Base-by-base conservation (phyloP, 257 asterid species). In the Hygrophila difformis region DNA sequence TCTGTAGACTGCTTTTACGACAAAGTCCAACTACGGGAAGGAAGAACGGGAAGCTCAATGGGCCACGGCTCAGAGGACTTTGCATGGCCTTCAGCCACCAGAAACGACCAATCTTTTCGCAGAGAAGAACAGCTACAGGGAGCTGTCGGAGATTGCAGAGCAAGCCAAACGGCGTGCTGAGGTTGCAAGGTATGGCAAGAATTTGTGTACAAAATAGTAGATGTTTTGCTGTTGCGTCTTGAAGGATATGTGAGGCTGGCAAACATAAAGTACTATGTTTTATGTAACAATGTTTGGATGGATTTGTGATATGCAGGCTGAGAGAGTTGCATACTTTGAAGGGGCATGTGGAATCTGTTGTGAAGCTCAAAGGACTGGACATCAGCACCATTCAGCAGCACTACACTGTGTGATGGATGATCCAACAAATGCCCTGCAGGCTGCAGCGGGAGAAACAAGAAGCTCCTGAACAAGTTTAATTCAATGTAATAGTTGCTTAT, bases 1-100 rank as follows among this genome's bases (percentile, higher is more conserved):
- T 24, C 10, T 9, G 10, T 10, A 84, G 98, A 85, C 77, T 42
- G 96, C 98, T 46, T 85, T 89, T 71, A 82, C 93, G 42, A 78
- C 87, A 60, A 89, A 85, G 87, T 77, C 77, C 50, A 87, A 89
- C 53, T 89, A 77, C 0, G 98, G 96, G 2, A 85, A 71, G 73
- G 94, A 66, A 50, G 96, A 89, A 73, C 79, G 97, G 63, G 97
- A 89, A 70, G 97, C 96, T 63, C 98, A 89, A 68, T 89, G 98
- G 98, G 98, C 96, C 60, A 85, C 52, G 60, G 98, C 96, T 55
- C 96, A 89, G 75, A 85, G 98, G 68, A 85, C 96, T 51, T 18
- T 85, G 49, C 96, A 89, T 15, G 98, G 98, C 11, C 96, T 89
- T 28, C 96, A 82, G 41, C 75, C 75, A 21, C 82, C 93, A 5